Percentiles rank a stretch among this genome's conserved stretches.
Evolutionary conservation across 1,139 yeast species (phyloP).

Genomic region (Kodamaea ohmeri): DNA sequence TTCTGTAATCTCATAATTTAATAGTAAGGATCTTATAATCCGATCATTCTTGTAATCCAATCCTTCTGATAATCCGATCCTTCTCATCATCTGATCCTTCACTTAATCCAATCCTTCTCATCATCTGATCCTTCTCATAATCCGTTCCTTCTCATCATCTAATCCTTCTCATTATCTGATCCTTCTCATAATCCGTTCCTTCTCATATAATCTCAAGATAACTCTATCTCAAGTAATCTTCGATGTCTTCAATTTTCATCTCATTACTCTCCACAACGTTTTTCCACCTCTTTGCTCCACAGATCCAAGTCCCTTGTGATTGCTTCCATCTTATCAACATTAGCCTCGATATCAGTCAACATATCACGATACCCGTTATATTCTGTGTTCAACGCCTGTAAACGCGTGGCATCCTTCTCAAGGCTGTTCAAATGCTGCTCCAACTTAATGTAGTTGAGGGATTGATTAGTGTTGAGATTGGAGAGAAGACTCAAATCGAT

Average conservation of each 20-base stretch:
- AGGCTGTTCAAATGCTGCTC: slow-evolving; percentile 46
- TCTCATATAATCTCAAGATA: too few relatives aligned
- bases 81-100: too few relatives aligned
- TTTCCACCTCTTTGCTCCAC: slow-evolving; percentile 51
- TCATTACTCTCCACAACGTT: background rate
- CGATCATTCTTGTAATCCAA: too few relatives aligned
- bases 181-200: background rate
- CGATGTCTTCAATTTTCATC: too few relatives aligned
- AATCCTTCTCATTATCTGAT: background rate
- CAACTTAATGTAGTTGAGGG: slow-evolving; percentile 53
- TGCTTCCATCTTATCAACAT: slow-evolving; percentile 43
- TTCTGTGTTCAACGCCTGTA: slow-evolving; percentile 29
- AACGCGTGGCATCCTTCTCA: slow-evolving; percentile 31
- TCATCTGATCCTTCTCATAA: background rate
- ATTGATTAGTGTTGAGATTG: slow-evolving; percentile 56
- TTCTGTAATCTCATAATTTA: too few relatives aligned
- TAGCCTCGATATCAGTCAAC: slow-evolving; percentile 43
- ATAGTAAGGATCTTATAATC: too few relatives aligned
- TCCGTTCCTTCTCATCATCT: background rate
- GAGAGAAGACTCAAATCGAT: slow-evolving; percentile 52
- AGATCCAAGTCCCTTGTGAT: slow-evolving; percentile 55
- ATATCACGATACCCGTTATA: slow-evolving; percentile 27
- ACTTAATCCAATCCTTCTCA: background rate
- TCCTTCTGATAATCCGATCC: too few relatives aligned
- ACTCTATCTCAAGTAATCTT: too few relatives aligned